Percentiles rank a stretch among this genome's conserved stretches.
Conservation (phyloP, 352 stramenopile species). For the Blastocystis sp. region DNA sequence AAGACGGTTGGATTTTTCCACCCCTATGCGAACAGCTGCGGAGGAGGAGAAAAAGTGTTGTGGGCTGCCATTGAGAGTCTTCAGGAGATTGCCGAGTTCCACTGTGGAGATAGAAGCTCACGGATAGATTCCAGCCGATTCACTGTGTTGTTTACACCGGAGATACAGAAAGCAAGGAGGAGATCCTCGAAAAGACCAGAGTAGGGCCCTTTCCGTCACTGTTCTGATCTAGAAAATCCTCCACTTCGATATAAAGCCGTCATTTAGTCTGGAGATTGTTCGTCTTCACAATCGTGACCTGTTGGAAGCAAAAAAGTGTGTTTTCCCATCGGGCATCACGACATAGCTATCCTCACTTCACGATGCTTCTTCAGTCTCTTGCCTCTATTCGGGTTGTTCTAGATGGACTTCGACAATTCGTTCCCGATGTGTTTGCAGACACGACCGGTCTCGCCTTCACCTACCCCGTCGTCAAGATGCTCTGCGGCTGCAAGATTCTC, state of each 20-base stretch:
- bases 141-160: conserved; percentile 59
- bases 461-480: conserved; percentile 84
- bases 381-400: conserved; percentile 85
- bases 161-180: conserved; percentile 37
- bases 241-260: conserved; percentile 61
- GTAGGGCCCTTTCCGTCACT: conserved; percentile 69
- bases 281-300: conserved; percentile 35
- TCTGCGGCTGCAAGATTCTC: conserved; percentile 81
- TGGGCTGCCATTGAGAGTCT: conserved; percentile 90
- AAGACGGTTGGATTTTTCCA: conserved; percentile 85
- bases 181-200: conserved; percentile 56
- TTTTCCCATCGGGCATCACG: conserved; percentile 74
- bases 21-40: conserved; percentile 87
- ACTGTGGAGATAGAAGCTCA: background rate
- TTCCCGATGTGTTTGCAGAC: conserved; percentile 89
- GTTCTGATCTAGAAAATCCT: conserved; percentile 43
- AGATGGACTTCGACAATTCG: conserved; percentile 79
- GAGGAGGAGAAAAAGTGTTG: conserved; percentile 94
- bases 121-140: conserved; percentile 72
- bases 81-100: conserved; percentile 69
- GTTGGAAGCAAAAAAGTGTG: conserved; percentile 58
- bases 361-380: conserved; percentile 89
- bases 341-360: conserved; percentile 81
- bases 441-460: conserved; percentile 95
- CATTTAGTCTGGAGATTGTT: conserved; percentile 53